phyloP scores from a whole-genome alignment of 1,284 basidiomycete species.

The Sphagnurus paluster region DNA sequence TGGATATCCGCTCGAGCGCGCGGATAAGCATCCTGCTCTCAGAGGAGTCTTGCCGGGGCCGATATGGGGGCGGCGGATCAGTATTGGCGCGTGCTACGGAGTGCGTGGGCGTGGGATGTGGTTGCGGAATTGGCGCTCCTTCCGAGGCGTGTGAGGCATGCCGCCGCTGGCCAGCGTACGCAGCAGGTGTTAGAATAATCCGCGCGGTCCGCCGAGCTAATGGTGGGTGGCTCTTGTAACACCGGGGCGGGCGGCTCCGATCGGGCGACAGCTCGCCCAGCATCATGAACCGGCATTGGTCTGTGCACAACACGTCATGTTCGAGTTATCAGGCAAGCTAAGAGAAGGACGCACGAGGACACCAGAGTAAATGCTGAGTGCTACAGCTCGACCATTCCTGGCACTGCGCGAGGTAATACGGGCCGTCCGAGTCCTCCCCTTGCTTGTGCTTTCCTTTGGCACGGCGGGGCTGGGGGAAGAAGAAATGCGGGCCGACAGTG shows the following conservation, averaged over 20 bases:
- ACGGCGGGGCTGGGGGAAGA: conserved; percentile 50
- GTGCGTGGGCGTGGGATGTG: no score
- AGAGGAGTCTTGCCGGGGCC: neutral
- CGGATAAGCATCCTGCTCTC: neutral
- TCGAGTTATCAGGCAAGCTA: neutral
- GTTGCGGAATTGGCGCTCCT: neutral
- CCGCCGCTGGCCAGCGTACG: conserved; percentile 20
- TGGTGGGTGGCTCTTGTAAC: conserved; percentile 12
- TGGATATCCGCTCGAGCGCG: conserved; percentile 5
- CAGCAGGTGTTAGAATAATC: neutral
- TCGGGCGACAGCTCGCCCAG: conserved; percentile 28
- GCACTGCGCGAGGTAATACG: conserved; percentile 32
- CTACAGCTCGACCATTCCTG: conserved; percentile 47
- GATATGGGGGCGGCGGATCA: no score
- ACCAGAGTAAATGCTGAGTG: conserved; percentile 42
- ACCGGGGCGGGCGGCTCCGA: conserved; percentile 21
- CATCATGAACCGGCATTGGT: conserved; percentile 31
- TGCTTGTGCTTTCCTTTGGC: conserved; percentile 53
- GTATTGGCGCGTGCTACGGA: no score
- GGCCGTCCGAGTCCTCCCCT: conserved; percentile 27
- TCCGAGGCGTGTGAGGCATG: conserved; percentile 26
- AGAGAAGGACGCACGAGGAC: conserved; percentile 36
- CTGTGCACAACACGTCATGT: conserved; percentile 10
- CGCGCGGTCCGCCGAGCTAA: neutral
- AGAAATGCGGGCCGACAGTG: conserved; percentile 45